Base-by-base conservation (phyloP, 1,284 basidiomycete species). In the Cryptococcus sp. region DNA sequence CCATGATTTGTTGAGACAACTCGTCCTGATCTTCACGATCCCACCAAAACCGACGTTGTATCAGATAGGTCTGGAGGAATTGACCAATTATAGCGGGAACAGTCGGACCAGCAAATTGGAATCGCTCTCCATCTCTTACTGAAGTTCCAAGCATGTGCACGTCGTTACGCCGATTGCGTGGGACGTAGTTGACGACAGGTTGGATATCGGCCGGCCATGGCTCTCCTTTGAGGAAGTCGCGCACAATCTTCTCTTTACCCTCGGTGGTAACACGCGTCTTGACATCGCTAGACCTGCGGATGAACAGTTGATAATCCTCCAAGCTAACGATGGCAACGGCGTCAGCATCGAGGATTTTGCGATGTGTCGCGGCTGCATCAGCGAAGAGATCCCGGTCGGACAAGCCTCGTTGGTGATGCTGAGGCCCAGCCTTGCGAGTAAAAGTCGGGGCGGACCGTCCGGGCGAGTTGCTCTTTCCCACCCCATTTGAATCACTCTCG, bases 271-370 rank as follows among this genome's bases (percentile, higher is more conserved):
- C 40, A 15, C 57, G 52, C 20, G 58, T 53, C 50, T 59, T 58
- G 41, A 22, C 41, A 44, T 44, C 41, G 13, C 41, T 44, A 16
- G 2, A 10, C 37, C 57, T 61, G 25, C 63, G 62, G 25, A 73
- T 64, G 58, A 67, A 76, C 15, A 76, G 58, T 48, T 74, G 69
- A 48, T 67, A 73, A 29, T 74, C 71, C 44, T 66, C 67, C 46
- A 72, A 55, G 46, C 66, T 62, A 37, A 76, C 57, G 20, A 74
- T 65, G 15, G 58, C 63, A 2, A 76, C 68, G 1, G 68, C 66
- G 51, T 76, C 74, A 10, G 71, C 73, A 5, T 61, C 57, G 19
- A 76, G 63, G 11, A 74, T 66, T 2, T 56, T 51, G 0, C 68
- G 63, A 1, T 73, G 50, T 1, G 74, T 76, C 0, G 58, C 48